Percentiles rank a stretch among this genome's conserved stretches.
Conservation (phyloP, 768 basidiomycete species). For the Sarcomyxa edulis region DNA sequence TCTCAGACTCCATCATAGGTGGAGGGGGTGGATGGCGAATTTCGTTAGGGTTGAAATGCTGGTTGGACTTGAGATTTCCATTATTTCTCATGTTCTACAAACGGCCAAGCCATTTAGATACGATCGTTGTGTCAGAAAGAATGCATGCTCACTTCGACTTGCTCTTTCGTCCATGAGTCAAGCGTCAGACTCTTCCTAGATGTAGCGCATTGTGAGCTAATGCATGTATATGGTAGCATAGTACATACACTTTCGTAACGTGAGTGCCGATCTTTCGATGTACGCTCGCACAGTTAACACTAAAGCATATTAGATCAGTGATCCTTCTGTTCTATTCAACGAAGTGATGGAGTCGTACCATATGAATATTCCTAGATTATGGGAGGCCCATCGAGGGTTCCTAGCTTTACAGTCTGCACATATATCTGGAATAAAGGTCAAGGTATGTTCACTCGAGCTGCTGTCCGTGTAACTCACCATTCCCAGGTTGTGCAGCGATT, state of each 20-base stretch:
- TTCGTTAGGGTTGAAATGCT: constrained; percentile 80
- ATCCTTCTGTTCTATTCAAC: not conserved
- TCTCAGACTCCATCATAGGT: constrained; percentile 68
- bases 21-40: constrained; percentile 76
- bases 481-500: constrained; percentile 68
- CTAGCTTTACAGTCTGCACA: constrained; percentile 93
- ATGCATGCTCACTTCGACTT: constrained; percentile 63
- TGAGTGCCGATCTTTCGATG: constrained; percentile 96
- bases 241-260: constrained; percentile 82
- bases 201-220: constrained; percentile 7
- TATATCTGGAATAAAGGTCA: constrained; percentile 44
- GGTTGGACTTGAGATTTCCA: constrained; percentile 82
- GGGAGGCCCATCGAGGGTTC: constrained; percentile 84
- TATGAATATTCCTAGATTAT: constrained; percentile 85
- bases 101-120: constrained; percentile 5
- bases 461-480: constrained; percentile 66
- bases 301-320: constrained; percentile 29
- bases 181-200: constrained; percentile 84
- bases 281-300: constrained; percentile 83
- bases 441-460: constrained; percentile 4
- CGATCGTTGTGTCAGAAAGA: constrained; percentile 5
- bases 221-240: not conserved
- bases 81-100: constrained; percentile 68
- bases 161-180: constrained; percentile 85
- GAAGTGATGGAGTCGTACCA: constrained; percentile 68